Evolutionary conservation across 2,329 filamentous ascomycete species (phyloP).

Genomic region (Arthrobotrys conoides): DNA sequence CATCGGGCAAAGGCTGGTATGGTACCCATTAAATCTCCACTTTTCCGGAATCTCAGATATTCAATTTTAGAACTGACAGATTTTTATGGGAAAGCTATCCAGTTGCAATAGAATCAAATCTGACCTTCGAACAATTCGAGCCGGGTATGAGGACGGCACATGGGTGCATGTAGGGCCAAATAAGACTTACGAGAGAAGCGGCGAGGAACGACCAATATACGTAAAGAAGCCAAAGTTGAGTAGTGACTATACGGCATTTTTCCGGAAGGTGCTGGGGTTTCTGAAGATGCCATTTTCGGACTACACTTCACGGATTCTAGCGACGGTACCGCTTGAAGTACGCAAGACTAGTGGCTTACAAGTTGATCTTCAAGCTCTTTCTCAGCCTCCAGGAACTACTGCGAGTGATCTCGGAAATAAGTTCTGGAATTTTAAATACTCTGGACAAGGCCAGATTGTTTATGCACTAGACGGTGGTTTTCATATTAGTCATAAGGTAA

Average conservation of each 20-base stretch:
- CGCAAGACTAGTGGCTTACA: background rate
- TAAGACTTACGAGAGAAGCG: background rate
- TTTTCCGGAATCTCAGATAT: too few relatives aligned
- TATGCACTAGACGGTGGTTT: slow-evolving; percentile 25
- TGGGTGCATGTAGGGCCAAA: background rate
- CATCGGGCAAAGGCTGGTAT: background rate
- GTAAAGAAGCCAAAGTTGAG: background rate
- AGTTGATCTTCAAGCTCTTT: background rate
- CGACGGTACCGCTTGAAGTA: background rate
- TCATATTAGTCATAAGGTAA: slow-evolving; percentile 33
- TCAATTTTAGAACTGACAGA: background rate
- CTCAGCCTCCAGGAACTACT: slow-evolving; percentile 11
- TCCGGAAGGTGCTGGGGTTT: background rate
- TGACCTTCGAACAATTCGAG: background rate
- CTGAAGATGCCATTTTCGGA: background rate
- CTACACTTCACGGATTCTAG: background rate
- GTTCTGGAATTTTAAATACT: slow-evolving; percentile 29
- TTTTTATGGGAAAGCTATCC: background rate
- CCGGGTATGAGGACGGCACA: background rate
- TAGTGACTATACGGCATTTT: background rate
- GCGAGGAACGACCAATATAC: background rate
- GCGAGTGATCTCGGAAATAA: background rate
- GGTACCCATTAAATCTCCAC: too few relatives aligned
- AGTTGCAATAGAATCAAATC: background rate
- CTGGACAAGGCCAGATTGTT: slow-evolving; percentile 12